Percentiles rank a stretch among this genome's conserved stretches.
These are phyloP conservation scores for Apiospora phragmitis DNA, from an alignment of 2,329 filamentous ascomycete genomes.

Conservation along the genomic window DNA sequence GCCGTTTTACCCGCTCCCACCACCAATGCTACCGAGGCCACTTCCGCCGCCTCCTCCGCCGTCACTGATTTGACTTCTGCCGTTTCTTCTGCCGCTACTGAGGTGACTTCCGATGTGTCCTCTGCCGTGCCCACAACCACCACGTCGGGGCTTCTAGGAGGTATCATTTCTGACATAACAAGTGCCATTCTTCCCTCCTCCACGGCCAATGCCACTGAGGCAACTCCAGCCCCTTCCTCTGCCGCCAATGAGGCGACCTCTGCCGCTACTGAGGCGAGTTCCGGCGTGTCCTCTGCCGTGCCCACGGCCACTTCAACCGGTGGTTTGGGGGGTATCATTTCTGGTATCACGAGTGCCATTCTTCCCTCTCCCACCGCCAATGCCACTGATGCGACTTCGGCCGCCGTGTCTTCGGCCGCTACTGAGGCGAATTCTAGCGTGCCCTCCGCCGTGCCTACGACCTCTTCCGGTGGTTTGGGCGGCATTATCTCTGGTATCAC, in stretches of 20 bases:
- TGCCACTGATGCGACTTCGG: background rate
- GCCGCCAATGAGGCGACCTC: background rate
- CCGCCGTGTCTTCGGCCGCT: background rate
- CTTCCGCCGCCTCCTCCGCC: background rate
- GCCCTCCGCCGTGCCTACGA: background rate
- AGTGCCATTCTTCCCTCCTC: background rate
- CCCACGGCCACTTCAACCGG: background rate
- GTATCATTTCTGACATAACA: conserved; percentile 12
- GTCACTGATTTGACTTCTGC: background rate
- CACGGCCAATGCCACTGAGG: background rate
- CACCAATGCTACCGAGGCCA: background rate
- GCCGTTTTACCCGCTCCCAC: conserved; percentile 7
- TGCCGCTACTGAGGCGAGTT: background rate
- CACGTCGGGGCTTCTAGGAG: background rate
- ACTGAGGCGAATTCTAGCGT: background rate
- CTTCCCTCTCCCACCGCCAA: background rate
- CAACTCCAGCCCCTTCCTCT: background rate
- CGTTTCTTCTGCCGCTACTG: background rate
- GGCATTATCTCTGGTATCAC: conserved; percentile 13
- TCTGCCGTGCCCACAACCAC: background rate
- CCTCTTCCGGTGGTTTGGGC: background rate
- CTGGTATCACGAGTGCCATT: conserved; percentile 11
- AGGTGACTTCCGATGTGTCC: background rate
- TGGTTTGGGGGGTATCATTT: conserved; percentile 6
- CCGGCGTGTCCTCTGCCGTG: background rate